phyloP scores from a whole-genome alignment of 257 asterid species.

The Fraxinus americana region DNA sequence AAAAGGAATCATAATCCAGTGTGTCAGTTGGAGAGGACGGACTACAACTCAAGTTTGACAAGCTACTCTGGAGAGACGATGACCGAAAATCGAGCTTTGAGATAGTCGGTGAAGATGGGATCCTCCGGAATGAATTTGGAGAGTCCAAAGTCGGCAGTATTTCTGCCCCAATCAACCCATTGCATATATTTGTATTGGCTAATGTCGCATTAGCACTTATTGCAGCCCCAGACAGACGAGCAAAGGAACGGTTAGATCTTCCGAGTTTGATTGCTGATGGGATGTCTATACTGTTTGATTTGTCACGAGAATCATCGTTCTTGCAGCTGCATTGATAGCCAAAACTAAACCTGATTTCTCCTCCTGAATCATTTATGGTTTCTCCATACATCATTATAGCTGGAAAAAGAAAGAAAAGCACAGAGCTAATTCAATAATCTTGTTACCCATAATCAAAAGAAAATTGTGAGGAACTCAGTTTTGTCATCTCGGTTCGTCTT shows the following conservation, averaged over 20 bases:
- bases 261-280: slow-evolving; percentile 52
- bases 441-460: not conserved
- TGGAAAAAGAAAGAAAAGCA: slow-evolving; percentile 16
- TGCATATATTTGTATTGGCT: slow-evolving; percentile 95
- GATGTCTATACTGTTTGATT: slow-evolving; percentile 54
- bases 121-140: slow-evolving; percentile 79
- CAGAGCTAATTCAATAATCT: slow-evolving; percentile 18
- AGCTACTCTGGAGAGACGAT: slow-evolving; percentile 69
- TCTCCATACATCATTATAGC: slow-evolving; percentile 58
- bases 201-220: slow-evolving; percentile 85
- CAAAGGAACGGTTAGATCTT: slow-evolving; percentile 69
- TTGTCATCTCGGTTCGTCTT: too few species aligned
- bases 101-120: slow-evolving; percentile 73
- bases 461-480: not conserved
- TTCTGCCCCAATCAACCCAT: slow-evolving; percentile 83
- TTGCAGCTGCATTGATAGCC: slow-evolving; percentile 68
- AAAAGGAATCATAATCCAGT: slow-evolving; percentile 58
- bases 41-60: slow-evolving; percentile 79
- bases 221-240: slow-evolving; percentile 94
- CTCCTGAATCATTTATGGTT: slow-evolving; percentile 40
- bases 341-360: slow-evolving; percentile 78
- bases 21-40: slow-evolving; percentile 69
- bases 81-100: slow-evolving; percentile 67
- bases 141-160: slow-evolving; percentile 86
- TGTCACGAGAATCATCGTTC: slow-evolving; percentile 41